phyloP scores from a whole-genome alignment of 75 land plant species.

The Cryptomeria japonica region DNA sequence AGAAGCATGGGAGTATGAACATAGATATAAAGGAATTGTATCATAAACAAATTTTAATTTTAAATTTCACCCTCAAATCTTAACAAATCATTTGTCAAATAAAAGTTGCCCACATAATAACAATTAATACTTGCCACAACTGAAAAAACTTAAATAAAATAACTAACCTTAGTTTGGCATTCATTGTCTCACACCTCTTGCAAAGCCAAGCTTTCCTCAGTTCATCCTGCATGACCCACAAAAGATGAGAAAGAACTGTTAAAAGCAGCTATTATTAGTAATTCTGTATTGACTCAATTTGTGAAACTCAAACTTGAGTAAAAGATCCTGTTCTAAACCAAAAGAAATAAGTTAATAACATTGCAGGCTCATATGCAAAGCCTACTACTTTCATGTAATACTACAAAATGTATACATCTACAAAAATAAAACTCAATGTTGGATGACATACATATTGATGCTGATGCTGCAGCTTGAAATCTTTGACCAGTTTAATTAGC shows the following conservation, averaged over 20 bases:
- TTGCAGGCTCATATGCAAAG: background rate
- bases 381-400: background rate
- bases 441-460: constrained; percentile 78
- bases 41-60: background rate
- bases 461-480: constrained; percentile 91
- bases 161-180: constrained; percentile 85
- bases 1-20: no score
- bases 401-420: background rate
- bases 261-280: background rate
- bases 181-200: constrained; percentile 97
- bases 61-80: background rate
- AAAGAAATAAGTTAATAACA: background rate
- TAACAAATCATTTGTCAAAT: background rate
- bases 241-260: background rate
- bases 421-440: background rate
- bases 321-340: background rate
- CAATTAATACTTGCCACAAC: background rate
- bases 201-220: constrained; percentile 91
- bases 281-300: background rate
- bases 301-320: background rate
- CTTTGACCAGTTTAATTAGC: constrained; percentile 88
- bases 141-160: background rate
- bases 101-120: background rate
- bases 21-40: background rate
- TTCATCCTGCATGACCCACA: constrained; percentile 62